Evolutionary conservation across 495 filamentous ascomycete species (phyloP).

Genomic region (Cenococcum geophilum): DNA sequence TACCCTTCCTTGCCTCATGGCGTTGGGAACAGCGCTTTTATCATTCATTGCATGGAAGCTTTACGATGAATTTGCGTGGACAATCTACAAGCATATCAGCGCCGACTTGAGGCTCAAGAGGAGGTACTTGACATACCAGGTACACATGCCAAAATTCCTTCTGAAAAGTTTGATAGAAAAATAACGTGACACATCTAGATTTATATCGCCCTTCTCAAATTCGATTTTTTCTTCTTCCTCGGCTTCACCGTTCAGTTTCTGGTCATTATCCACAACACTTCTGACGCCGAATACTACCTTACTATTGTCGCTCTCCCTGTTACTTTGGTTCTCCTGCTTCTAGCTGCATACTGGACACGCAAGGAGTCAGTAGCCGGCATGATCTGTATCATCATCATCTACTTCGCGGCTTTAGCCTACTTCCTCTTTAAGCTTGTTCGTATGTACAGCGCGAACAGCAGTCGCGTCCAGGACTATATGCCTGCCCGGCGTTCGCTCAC

Average conservation of each 20-base stretch:
- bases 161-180: not conserved
- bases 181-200: conserved; percentile 57
- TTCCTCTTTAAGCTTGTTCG: conserved; percentile 97
- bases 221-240: conserved; percentile 99
- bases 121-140: conserved; percentile 93
- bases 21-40: conserved; percentile 64
- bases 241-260: conserved; percentile 97
- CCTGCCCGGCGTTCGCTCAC: conserved; percentile 76
- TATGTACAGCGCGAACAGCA: conserved; percentile 67
- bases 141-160: conserved; percentile 38
- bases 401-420: conserved; percentile 86
- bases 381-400: conserved; percentile 69
- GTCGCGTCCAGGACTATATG: conserved; percentile 48
- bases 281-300: conserved; percentile 70
- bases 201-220: conserved; percentile 95
- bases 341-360: conserved; percentile 76
- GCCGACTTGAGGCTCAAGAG: conserved; percentile 96
- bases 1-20: conserved; percentile 79
- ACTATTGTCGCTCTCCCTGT: conserved; percentile 85
- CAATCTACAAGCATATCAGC: conserved; percentile 98
- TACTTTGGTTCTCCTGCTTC: conserved; percentile 78
- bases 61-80: conserved; percentile 98
- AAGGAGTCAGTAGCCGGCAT: conserved; percentile 76
- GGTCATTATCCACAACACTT: conserved; percentile 70
- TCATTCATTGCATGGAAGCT: conserved; percentile 81